A percentile compares a stretch with the other conserved stretches of the same genome.
These are phyloP conservation scores for Coemansia sp. DNA, from an alignment of 192 early-diverging fungal genomes.

Conservation along the genomic window DNA sequence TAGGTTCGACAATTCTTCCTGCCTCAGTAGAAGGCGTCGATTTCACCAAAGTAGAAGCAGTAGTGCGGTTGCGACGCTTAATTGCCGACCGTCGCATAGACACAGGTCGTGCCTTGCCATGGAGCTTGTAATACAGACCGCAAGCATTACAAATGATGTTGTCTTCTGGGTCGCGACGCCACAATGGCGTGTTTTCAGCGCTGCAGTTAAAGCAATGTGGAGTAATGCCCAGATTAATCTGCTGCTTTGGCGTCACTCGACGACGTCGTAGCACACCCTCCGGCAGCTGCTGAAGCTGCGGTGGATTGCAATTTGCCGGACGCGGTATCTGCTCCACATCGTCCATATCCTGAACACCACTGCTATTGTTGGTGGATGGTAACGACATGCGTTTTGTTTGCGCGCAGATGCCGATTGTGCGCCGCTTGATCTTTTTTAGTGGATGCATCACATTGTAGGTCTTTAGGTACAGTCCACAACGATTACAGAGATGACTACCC, in stretches of 20 bases:
- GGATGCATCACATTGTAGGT: slow-evolving; percentile 57
- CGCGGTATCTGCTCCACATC: slow-evolving; percentile 64
- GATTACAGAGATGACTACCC: slow-evolving; percentile 76
- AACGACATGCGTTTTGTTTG: not conserved
- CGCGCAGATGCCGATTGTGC: slow-evolving; percentile 20
- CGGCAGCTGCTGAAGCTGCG: slow-evolving; percentile 25
- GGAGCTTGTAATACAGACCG: slow-evolving; percentile 93
- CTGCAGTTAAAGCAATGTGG: slow-evolving; percentile 76
- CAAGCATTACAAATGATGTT: slow-evolving; percentile 96
- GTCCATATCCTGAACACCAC: slow-evolving; percentile 53
- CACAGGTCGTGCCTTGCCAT: slow-evolving; percentile 83
- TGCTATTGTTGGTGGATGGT: slow-evolving; percentile 9
- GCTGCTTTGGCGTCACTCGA: slow-evolving; percentile 54
- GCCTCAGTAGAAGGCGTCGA: slow-evolving; percentile 9
- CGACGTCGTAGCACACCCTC: slow-evolving; percentile 8
- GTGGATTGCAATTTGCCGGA: slow-evolving; percentile 44
- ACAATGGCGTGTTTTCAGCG: slow-evolving; percentile 89
- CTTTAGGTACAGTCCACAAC: slow-evolving; percentile 63
- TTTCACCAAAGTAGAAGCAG: not conserved
- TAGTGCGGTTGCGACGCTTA: slow-evolving; percentile 79
- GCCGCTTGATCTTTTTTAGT: slow-evolving; percentile 39
- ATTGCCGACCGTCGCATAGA: slow-evolving; percentile 88
- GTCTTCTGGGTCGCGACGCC: slow-evolving; percentile 89
- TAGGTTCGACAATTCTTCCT: not conserved
- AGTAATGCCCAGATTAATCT: slow-evolving; percentile 48